Percentiles rank a stretch among this genome's conserved stretches.
These are phyloP conservation scores for Quambalaria eucalypti DNA, from an alignment of 1,284 basidiomycete species.

Conservation along the genomic window DNA sequence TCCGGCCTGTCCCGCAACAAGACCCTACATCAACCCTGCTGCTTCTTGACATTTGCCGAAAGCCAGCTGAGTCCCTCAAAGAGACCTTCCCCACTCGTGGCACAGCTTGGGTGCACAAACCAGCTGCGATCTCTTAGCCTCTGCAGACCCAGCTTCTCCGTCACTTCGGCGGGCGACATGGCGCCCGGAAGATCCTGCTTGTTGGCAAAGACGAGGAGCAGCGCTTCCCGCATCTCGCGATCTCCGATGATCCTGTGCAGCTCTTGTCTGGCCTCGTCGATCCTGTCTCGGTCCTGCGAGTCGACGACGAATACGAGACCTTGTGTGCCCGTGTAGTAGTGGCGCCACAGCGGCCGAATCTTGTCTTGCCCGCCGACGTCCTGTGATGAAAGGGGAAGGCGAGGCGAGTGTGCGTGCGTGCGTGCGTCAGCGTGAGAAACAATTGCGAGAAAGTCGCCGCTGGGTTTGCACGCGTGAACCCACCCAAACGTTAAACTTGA, in stretches of 20 bases:
- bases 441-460: background rate
- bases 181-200: constrained; percentile 98
- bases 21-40: too few relatives aligned
- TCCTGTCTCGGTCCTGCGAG: constrained; percentile 99
- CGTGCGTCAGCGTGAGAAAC: background rate
- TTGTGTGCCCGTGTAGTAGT: constrained; percentile 99
- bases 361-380: constrained; percentile 74
- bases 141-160: constrained; percentile 97
- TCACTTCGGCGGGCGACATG: constrained; percentile 99
- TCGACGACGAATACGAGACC: constrained; percentile 99
- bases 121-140: constrained; percentile 75
- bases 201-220: constrained; percentile 97
- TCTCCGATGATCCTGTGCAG: constrained; percentile 99
- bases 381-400: background rate
- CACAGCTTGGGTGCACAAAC: constrained; percentile 79
- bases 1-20: too few relatives aligned
- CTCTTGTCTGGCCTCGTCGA: constrained; percentile 97
- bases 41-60: constrained; percentile 25
- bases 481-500: constrained; percentile 96
- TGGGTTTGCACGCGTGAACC: background rate
- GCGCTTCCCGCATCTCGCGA: constrained; percentile 95
- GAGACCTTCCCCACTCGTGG: constrained; percentile 38
- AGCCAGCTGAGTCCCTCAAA: constrained; percentile 41
- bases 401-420: background rate
- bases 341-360: constrained; percentile 88